Percentiles rank a stretch among this genome's conserved stretches.
Conservation (phyloP, 1,139 yeast genomes). For the Taphrina communis region DNA sequence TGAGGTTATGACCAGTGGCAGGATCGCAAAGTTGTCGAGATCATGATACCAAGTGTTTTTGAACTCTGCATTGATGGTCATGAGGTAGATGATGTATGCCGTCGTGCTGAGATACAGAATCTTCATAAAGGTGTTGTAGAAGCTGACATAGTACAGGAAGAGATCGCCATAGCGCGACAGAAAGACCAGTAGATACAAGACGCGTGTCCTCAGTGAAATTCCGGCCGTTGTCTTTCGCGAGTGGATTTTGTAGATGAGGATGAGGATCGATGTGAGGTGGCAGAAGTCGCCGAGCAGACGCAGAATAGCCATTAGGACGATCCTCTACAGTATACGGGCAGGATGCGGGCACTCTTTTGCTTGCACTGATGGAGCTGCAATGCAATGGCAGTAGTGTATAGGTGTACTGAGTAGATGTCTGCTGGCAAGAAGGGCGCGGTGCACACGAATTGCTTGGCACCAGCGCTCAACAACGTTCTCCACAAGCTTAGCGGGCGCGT, state of each 20-base stretch:
- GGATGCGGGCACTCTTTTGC: no score
- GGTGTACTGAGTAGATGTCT: background rate
- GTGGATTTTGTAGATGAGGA: slow-evolving; percentile 36
- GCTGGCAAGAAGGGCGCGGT: background rate
- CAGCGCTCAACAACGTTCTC: background rate
- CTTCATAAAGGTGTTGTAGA: slow-evolving; percentile 83
- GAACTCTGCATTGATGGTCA: slow-evolving; percentile 54
- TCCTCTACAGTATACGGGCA: no score
- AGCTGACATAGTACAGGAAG: slow-evolving; percentile 57
- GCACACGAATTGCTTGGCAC: slow-evolving; percentile 1
- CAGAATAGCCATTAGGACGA: slow-evolving; percentile 14
- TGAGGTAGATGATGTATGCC: slow-evolving; percentile 72
- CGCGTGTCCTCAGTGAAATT: slow-evolving; percentile 85
- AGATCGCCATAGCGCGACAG: slow-evolving; percentile 75
- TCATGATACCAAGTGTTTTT: slow-evolving; percentile 53
- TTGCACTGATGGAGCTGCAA: no score
- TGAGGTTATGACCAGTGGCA: slow-evolving; percentile 72
- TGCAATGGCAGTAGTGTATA: no score
- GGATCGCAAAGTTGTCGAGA: slow-evolving; percentile 78
- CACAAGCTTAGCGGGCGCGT: slow-evolving; percentile 1
- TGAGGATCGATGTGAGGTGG: slow-evolving; percentile 34
- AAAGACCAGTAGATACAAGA: slow-evolving; percentile 76
- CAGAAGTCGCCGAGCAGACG: slow-evolving; percentile 29
- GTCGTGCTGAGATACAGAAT: slow-evolving; percentile 77
- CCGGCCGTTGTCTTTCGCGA: slow-evolving; percentile 58